phyloP scores from a whole-genome alignment of 768 basidiomycete species.

The Dacryopinax spathularia region DNA sequence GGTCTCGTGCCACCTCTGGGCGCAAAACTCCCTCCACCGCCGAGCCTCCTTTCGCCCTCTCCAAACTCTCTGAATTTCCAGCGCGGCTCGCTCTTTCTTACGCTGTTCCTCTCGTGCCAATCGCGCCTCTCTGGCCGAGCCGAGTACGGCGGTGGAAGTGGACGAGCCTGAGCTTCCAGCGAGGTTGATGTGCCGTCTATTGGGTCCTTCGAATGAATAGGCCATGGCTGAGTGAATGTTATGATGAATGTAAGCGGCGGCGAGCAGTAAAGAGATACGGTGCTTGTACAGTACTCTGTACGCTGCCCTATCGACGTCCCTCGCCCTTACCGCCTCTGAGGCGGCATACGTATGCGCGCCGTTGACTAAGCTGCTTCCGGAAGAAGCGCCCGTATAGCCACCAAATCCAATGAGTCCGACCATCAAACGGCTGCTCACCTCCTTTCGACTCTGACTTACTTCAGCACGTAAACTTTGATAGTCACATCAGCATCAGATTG shows the following conservation, averaged over 20 bases:
- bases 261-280: neutral
- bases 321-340: no score
- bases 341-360: neutral
- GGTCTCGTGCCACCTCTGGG: neutral
- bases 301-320: no score
- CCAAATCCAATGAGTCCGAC: neutral
- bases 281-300: neutral
- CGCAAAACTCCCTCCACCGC: conserved; percentile 23
- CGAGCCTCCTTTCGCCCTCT: conserved; percentile 32
- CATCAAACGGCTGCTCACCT: neutral
- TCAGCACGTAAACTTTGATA: neutral
- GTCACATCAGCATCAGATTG: no score
- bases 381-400: neutral
- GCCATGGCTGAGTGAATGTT: no score
- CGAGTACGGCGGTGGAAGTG: neutral
- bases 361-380: neutral
- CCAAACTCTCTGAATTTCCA: conserved; percentile 28
- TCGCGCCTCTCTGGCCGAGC: neutral
- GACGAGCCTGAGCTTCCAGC: neutral
- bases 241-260: neutral
- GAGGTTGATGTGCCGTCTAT: neutral
- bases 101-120: neutral
- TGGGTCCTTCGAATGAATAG: neutral
- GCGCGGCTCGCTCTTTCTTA: neutral
- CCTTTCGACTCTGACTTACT: neutral